Evolutionary conservation across 306 rosid species (phyloP), one percentile per base, ranked within the genome.

Genomic region (Biancaea sappan): DNA sequence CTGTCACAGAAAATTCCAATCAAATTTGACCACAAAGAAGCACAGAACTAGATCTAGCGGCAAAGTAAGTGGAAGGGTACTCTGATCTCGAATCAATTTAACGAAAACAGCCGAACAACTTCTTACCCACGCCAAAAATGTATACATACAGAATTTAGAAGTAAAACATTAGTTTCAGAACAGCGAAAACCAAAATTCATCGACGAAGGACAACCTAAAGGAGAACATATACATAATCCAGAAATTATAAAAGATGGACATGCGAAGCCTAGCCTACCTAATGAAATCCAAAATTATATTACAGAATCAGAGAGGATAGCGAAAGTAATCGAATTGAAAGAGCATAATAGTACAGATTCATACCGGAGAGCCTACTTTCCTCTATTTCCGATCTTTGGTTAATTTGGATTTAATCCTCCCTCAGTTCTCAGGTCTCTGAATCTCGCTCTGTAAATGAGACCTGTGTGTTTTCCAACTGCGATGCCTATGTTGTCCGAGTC

Each of bases 401-500:
- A 6, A 3, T 21, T 26, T 14, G 35, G 75, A 52, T 51, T 35
- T 0, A 52, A 22, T 70, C 51, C 24, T 37, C 14, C 22, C 48
- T 18, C 43, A 52, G 41, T 70, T 53, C 64, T 53, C 35, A 21
- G 62, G 63, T 34, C 63, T 21, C 64, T 15, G 51, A 48, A 31
- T n/a, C 18, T 29, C 60, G 26, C 43, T 9, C 9, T 16, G 47
- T 25, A 29, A 35, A 31, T 10, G 53, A 24, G 12, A 31, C 26
- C 24, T 43, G 14, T 1, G 3, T n/a, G 25, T 16, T 21, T 38
- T 29, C 3, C 6, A 25, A 4, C 29, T 8, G 34, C 3, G 40
- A n/a, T 44, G 72, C 28, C 72, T 15, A 46, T 66, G 44, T 16
- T 66, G 40, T 32, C 72, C 72, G n/a, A n/a, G n/a, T 66, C 40